A percentile compares a stretch with the other conserved stretches of the same genome.
phyloP scores from a whole-genome alignment of 106 monocot genomes.

The Dendrobium chrysotoxum region DNA sequence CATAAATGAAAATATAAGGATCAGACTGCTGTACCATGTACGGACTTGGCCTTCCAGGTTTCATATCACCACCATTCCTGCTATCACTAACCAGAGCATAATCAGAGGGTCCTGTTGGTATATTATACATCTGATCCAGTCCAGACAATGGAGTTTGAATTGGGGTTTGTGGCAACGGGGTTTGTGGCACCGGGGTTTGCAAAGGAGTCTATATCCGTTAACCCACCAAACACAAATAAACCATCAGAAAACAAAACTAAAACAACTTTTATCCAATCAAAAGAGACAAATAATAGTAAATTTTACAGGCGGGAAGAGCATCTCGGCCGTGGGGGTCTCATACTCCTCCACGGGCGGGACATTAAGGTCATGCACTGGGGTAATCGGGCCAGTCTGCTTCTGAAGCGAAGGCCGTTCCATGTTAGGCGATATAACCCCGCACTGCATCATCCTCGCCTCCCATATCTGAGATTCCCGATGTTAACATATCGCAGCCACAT shows the following conservation, averaged over 20 bases:
- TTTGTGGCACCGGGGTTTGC: constrained; percentile 74
- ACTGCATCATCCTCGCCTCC: constrained; percentile 98
- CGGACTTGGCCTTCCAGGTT: constrained; percentile 63
- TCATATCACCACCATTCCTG: constrained; percentile 50
- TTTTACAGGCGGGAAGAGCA: constrained; percentile 93
- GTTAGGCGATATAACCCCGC: constrained; percentile 50
- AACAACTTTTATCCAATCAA: not conserved
- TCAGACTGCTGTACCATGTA: constrained; percentile 58
- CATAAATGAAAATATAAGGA: not conserved
- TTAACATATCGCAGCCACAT: not conserved
- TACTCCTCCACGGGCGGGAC: constrained; percentile 89
- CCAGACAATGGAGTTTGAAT: constrained; percentile 83
- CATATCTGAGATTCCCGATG: constrained; percentile 40
- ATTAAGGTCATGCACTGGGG: constrained; percentile 91
- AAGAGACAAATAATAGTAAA: constrained; percentile 1
- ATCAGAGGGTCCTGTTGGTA: constrained; percentile 79
- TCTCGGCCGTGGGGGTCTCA: constrained; percentile 97
- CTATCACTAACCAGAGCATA: constrained; percentile 56
- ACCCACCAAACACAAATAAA: not conserved
- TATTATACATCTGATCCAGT: constrained; percentile 62
- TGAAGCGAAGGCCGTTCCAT: constrained; percentile 38
- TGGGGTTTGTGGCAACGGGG: constrained; percentile 76
- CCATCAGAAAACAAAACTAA: not conserved
- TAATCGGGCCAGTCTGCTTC: constrained; percentile 27
- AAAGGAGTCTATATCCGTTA: constrained; percentile 25